Evolutionary conservation across 1,139 yeast genomes (phyloP).

Genomic region (Kodamaea sp.): DNA sequence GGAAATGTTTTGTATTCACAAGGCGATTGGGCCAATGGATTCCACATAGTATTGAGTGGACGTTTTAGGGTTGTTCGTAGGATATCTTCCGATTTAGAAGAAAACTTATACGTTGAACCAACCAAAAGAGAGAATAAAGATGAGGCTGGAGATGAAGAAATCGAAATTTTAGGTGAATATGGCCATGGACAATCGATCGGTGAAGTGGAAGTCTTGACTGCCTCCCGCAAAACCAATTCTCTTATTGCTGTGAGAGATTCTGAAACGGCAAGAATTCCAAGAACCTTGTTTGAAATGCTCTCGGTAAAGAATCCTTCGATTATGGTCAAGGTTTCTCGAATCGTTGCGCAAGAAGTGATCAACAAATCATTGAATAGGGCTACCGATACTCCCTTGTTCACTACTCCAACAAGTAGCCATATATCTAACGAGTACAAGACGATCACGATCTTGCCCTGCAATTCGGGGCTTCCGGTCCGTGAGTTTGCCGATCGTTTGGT

Average conservation of each 20-base stretch:
- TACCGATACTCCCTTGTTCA: conserved; percentile 1
- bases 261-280: conserved; percentile 88
- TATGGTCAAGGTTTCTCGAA: conserved; percentile 83
- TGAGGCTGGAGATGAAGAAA: conserved; percentile 18
- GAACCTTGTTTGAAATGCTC: conserved; percentile 79
- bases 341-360: conserved; percentile 72
- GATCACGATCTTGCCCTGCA: conserved; percentile 77
- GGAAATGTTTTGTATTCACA: conserved; percentile 78
- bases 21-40: conserved; percentile 88
- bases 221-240: conserved; percentile 67
- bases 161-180: conserved; percentile 62
- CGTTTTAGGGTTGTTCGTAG: conserved; percentile 65
- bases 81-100: not conserved
- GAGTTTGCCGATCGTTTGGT: conserved; percentile 78
- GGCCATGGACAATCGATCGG: conserved; percentile 96
- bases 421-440: conserved; percentile 65
- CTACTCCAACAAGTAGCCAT: conserved; percentile 22
- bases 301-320: conserved; percentile 85
- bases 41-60: conserved; percentile 87
- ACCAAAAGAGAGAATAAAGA: conserved; percentile 6
- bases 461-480: conserved; percentile 73
- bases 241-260: conserved; percentile 90
- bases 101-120: conserved; percentile 4
- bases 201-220: conserved; percentile 90
- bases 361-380: conserved; percentile 7